Evolutionary conservation across 176 grass and related monocot genomes (phyloP).

Genomic region (Ensete ventricosum): DNA sequence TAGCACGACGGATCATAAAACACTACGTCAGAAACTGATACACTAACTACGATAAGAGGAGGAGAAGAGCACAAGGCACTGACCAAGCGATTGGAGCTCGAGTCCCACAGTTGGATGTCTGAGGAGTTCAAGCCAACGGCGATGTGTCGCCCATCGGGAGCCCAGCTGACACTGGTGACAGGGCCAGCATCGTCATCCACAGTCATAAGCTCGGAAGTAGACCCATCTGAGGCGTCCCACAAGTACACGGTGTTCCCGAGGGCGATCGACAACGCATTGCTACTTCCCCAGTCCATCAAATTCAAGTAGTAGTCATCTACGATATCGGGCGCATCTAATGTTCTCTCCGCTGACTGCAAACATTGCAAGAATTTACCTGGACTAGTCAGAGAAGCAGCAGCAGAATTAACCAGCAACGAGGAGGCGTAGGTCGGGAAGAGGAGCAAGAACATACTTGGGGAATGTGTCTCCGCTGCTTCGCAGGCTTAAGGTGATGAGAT

Average conservation of each 20-base stretch:
- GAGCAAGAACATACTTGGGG: conserved; percentile 3
- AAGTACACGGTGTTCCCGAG: neutral
- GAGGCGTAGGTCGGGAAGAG: no score
- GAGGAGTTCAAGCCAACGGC: conserved; percentile 6
- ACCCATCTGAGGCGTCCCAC: conserved; percentile 3
- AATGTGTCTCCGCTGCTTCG: conserved; percentile 4
- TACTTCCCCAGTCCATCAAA: conserved; percentile 14
- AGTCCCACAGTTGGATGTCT: conserved; percentile 2
- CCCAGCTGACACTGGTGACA: conserved; percentile 4
- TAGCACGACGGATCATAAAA: neutral
- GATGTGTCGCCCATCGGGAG: conserved; percentile 1
- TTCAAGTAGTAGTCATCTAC: conserved; percentile 19
- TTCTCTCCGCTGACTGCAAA: conserved; percentile 16
- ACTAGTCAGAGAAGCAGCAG: no score
- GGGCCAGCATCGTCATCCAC: neutral
- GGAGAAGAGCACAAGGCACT: neutral
- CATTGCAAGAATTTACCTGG: neutral
- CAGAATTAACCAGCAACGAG: no score
- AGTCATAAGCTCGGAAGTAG: neutral
- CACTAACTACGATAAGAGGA: neutral
- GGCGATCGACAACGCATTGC: conserved; percentile 6
- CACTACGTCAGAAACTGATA: neutral
- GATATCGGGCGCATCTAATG: conserved; percentile 5
- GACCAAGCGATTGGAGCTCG: neutral
- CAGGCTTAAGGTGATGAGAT: neutral